Base-by-base conservation (phyloP, 2,329 filamentous ascomycete genomes). In the Aspergillus tubingensis region DNA sequence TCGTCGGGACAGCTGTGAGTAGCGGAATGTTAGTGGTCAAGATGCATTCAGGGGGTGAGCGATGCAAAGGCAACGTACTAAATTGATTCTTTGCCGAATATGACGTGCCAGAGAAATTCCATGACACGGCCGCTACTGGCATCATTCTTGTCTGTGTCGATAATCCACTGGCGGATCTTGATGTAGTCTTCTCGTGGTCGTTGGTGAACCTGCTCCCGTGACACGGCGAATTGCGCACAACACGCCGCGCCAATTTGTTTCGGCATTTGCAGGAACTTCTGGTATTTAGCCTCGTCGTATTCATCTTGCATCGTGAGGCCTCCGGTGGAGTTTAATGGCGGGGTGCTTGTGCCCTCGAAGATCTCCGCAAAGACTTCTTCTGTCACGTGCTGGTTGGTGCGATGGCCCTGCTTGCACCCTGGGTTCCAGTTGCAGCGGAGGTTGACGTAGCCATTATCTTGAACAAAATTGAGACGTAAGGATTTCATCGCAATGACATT, bases 81-180 rank as follows among this genome's bases (percentile, higher is more conserved):
- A 17, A 80, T 71, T 7, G 76, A 70, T 21, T 75, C 68, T 67
- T 72, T 74, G 36, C 76, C 75, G 60, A 79, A 84, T 72, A 82
- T 79, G 72, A 86, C 80, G 70, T 89, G 87, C 87, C 87, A 90
- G 17, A 86, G 73, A 66, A 87, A 89, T 69, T 89, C 87, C 70
- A 88, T 81, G 2, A 88, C 81, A 21, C 86, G 77, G 2, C 86
- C 87, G 27, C 82, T 86, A 25, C 83, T 72, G 17, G 80, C 79
- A 68, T 88, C 85, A 5, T 78, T 78, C 54, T 86, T 70, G 4
- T 80, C 73, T 2, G 86, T 86, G 8, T 80, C 77, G n/a, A 87
- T 68, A 43, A 89, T 64, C 87, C 87, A 89, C 49, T 86, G 75
- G 4, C 86, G 79, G 69, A 83, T 85, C 41, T 79, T 79, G 15